Base-by-base conservation (phyloP, 345 rosid species). In the Gossypium ekmanianum region DNA sequence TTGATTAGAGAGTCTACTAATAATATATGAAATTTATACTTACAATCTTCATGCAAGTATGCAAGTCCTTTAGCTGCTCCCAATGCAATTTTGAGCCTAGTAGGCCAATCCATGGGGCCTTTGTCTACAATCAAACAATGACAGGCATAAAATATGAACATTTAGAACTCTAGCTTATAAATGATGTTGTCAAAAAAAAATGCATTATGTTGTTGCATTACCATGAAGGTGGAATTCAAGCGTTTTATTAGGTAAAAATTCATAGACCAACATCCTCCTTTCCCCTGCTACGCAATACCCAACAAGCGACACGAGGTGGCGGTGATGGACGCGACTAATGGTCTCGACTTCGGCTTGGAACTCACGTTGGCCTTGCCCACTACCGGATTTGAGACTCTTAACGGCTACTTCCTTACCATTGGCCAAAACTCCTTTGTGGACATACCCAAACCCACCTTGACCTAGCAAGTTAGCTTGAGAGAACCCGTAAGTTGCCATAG, bases 31-130 rank as follows among this genome's bases (percentile, higher is more conserved):
- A 48, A 27, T 62, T 34, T 11, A 2, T 3, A 61, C 93, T 83
- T 82, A 90, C 98, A 94, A 80, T 94, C 98, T 90, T 94, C 98
- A 64, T 94, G 98, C 73, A 94, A 91, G 79, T 94, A 94, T 5
- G 98, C 97, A 55, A 94, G 88, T 72, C 98, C 98, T 82, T 86
- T 94, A 3, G 97, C 97, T 79, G 98, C 87, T 34, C 97, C 97
- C 83, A 91, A 71, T 6, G 98, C 97, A 76, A 94, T 91, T 83
- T 75, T 91, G 74, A 88, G 78, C 74, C 98, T 88, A 2, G 94
- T 84, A 1, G 81, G 70, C 94, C 93, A 94, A 66, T 87, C 91
- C 93, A 92, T 89, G 4, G 87, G 83, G 58, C 87, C 94, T 52
- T 85, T 85, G 11, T 85, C 98, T 90, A 87, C 76, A 86, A 75